These are phyloP conservation scores for Rhynchosporium secalis DNA, from an alignment of 2,329 filamentous ascomycete species.

Conservation along the genomic window DNA sequence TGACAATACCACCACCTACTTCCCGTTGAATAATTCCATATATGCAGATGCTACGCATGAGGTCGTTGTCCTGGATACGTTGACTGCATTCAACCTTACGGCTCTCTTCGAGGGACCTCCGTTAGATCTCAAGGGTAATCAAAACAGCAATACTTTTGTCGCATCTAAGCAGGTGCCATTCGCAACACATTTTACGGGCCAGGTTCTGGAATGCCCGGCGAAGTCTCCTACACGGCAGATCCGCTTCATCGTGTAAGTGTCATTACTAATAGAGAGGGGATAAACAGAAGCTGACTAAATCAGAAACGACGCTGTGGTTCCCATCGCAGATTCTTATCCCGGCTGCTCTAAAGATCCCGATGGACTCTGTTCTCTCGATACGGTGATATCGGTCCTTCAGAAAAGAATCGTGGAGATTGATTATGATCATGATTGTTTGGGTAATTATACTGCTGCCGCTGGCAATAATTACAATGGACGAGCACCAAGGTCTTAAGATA, in stretches of 20 bases:
- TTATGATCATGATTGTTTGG: conserved; percentile 23
- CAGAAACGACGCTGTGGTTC: conserved; percentile 23
- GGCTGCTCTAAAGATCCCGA: conserved; percentile 18
- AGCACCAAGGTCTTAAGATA: conserved; percentile 13
- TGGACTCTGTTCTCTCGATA: conserved; percentile 23
- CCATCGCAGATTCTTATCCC: conserved; percentile 17
- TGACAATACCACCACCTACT: conserved; percentile 45
- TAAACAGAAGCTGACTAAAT: background rate
- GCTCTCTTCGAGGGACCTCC: conserved; percentile 20
- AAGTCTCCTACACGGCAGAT: conserved; percentile 20
- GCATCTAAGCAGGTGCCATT: conserved; percentile 22
- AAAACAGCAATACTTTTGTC: conserved; percentile 17
- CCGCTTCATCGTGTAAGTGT: conserved; percentile 21
- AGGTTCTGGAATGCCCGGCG: conserved; percentile 21
- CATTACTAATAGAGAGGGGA: no score
- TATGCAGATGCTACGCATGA: conserved; percentile 47
- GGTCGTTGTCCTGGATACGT: conserved; percentile 33
- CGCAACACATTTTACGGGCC: conserved; percentile 21
- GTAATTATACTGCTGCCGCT: conserved; percentile 19
- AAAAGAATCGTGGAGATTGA: conserved; percentile 22
- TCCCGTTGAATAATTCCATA: conserved; percentile 47
- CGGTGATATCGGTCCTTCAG: conserved; percentile 18
- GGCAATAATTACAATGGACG: conserved; percentile 22
- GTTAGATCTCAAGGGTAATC: conserved; percentile 12
- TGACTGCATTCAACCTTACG: conserved; percentile 22